Conservation (phyloP, 2,329 filamentous ascomycete genomes). For the Teratosphaeria gauchensis region DNA sequence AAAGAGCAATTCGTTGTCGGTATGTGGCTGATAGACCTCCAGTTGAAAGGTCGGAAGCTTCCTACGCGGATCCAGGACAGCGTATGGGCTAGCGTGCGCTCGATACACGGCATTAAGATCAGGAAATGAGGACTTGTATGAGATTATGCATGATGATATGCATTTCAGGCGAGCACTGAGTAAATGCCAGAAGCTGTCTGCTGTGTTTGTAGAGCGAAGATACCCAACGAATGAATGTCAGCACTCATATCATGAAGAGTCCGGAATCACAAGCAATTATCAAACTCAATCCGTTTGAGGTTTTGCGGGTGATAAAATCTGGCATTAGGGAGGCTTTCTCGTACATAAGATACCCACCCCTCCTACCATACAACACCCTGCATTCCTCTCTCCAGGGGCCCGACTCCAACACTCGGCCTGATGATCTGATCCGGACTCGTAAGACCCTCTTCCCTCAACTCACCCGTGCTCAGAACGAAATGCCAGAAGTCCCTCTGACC, state of each 20-base stretch:
- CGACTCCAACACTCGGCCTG: background rate
- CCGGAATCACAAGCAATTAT: too few species aligned
- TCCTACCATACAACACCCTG: background rate
- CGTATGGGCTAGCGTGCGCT: conserved; percentile 61
- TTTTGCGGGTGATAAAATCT: too few species aligned
- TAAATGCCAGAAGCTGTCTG: background rate
- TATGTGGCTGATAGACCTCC: conserved; percentile 72
- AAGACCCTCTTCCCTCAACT: conserved; percentile 11
- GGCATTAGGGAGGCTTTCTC: too few species aligned
- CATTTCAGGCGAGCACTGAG: background rate
- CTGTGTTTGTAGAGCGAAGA: background rate
- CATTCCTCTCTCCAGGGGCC: background rate
- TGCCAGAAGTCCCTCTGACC: conserved; percentile 23
- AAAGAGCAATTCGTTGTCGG: conserved; percentile 73
- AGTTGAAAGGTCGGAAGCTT: conserved; percentile 68
- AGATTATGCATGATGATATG: background rate
- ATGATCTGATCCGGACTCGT: conserved; percentile 5
- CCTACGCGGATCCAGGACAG: conserved; percentile 61
- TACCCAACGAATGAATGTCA: background rate
- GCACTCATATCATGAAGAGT: too few species aligned
- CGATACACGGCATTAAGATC: conserved; percentile 31
- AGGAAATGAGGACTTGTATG: conserved; percentile 7
- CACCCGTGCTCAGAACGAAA: conserved; percentile 13
- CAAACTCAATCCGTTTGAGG: too few species aligned
- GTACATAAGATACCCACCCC: too few species aligned